Base-by-base conservation (phyloP, 1,284 basidiomycete species). In the Meripilus lineatus region DNA sequence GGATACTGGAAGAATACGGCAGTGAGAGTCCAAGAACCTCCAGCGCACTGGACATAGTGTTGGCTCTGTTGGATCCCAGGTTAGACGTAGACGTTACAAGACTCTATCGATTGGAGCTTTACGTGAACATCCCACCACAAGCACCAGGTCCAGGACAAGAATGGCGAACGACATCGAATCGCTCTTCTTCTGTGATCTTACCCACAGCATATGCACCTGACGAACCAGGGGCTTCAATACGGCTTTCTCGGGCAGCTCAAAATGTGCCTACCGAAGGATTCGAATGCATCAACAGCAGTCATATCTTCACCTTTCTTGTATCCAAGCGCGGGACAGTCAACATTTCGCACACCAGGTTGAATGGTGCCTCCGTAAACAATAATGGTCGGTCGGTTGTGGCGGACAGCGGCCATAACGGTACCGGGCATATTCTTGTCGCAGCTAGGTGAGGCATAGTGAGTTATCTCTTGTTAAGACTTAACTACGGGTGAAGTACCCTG, bases 351-450 rank as follows among this genome's bases (percentile, higher is more conserved):
- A 37, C 90, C 89, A 11, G 84, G 70, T 59, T 82, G 78, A 44
- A 92, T 92, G 2, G 89, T 89, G 14, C 89, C 89, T 14, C 89
- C 89, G 62, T 92, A 93, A 4, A 93, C 75, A 47, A 92, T 81
- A 55, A 93, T 79, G 1, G 89, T 90, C 1, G 89, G 89, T 3
- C 90, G 75, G 58, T 93, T 93, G 66, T 89, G 85, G 42, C 89
- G 79, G 22, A 70, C 83, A 2, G 87, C 87, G 7, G 91, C 91
- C 58, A 93, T 92, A 48, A 93, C 71, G 52, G 84, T 87, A 18
- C 89, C 92, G 13, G 92, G 92, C 89, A 93, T 93, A 61, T 93
- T 93, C 69, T 94, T 95, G 68, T 95, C 91, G 54, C 90, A 93
- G 38, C 61, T 61, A 36, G 10, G 18, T 17, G 15, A 10, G 18